phyloP scores from a whole-genome alignment of 1,139 yeast genomes.

The Geotrichum candidum region DNA sequence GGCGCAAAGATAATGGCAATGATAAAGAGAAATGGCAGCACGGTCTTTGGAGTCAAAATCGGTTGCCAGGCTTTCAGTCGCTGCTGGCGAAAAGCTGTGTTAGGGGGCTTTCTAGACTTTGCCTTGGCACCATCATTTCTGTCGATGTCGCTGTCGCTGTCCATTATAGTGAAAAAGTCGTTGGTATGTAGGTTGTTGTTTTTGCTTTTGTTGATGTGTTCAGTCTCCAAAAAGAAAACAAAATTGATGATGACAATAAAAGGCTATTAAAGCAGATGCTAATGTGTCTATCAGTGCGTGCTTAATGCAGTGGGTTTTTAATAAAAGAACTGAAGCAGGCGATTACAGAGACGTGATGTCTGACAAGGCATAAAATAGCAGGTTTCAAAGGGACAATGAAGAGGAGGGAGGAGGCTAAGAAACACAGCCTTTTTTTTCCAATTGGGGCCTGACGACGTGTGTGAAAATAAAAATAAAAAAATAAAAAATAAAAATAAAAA shows the following conservation, averaged over 20 bases:
- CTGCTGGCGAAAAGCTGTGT: slow-evolving; percentile 44
- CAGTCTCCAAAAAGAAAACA: neutral
- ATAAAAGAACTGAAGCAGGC: neutral
- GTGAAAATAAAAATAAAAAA: neutral
- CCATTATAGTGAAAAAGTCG: slow-evolving; percentile 25
- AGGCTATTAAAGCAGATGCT: neutral
- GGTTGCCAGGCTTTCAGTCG: slow-evolving; percentile 55
- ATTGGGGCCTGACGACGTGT: neutral
- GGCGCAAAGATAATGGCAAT: slow-evolving; percentile 85
- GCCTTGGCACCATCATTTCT: slow-evolving; percentile 27
- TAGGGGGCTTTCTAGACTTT: slow-evolving; percentile 38
- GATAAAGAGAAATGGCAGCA: slow-evolving; percentile 68
- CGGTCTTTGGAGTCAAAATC: slow-evolving; percentile 83
- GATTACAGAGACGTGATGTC: neutral
- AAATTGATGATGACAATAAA: neutral
- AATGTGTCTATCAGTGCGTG: neutral
- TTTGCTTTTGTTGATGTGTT: neutral
- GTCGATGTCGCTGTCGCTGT: slow-evolving; percentile 36
- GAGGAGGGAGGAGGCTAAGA: neutral
- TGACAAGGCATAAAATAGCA: neutral
- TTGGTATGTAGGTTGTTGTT: neutral
- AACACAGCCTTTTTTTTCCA: neutral
- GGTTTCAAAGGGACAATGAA: neutral
- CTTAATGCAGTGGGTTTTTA: neutral
- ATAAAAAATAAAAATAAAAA: neutral